These are phyloP conservation scores for Parathielavia appendiculata DNA, from an alignment of 495 filamentous ascomycete genomes.

Conservation along the genomic window DNA sequence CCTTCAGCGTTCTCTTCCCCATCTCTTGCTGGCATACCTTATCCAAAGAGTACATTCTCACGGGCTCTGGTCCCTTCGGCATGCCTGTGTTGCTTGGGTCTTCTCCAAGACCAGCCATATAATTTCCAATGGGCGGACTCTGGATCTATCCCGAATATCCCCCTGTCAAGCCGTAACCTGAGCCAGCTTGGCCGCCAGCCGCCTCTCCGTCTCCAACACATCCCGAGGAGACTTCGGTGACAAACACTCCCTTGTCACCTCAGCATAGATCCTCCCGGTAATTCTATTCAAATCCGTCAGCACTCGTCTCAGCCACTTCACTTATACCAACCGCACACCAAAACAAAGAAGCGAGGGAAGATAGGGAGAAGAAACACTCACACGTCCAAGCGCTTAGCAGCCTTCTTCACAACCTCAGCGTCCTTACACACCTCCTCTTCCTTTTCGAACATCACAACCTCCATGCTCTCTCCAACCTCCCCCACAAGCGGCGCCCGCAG, in stretches of 20 bases:
- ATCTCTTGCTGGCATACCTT: too few species aligned
- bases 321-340: neutral
- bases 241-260: slow-evolving; percentile 13
- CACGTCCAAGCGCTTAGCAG: slow-evolving; percentile 12
- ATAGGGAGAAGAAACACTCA: neutral
- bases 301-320: too few species aligned
- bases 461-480: neutral
- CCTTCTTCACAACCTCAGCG: slow-evolving; percentile 8
- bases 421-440: slow-evolving; percentile 12
- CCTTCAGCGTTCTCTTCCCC: too few species aligned
- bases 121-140: too few species aligned
- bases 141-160: neutral
- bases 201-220: slow-evolving; percentile 12
- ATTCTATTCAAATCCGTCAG: slow-evolving; percentile 10
- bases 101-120: too few species aligned
- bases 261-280: slow-evolving; percentile 13
- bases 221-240: neutral
- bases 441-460: neutral
- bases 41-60: too few species aligned
- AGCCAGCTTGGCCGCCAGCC: slow-evolving; percentile 7
- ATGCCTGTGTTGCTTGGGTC: too few species aligned
- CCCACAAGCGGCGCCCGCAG: slow-evolving; percentile 2
- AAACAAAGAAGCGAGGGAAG: neutral
- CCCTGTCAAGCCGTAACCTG: slow-evolving; percentile 7
- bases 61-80: too few species aligned